A percentile compares a stretch with the other conserved stretches of the same genome.
Evolutionary conservation across 2,329 filamentous ascomycete genomes (phyloP).

Genomic region (Penicillium sp.): DNA sequence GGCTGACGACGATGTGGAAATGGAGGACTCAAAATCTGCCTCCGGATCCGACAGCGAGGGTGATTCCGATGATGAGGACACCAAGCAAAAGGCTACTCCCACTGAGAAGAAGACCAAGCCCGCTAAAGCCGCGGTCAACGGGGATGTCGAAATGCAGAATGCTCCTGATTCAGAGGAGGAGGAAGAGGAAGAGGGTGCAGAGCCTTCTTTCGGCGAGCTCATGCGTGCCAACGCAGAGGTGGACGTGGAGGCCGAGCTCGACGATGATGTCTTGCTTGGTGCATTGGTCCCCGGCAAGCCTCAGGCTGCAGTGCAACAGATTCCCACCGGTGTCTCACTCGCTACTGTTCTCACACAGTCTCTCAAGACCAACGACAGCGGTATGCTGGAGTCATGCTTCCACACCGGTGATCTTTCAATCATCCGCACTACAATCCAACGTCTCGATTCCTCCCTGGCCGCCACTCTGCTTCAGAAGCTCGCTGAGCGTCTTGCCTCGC

Average conservation of each 20-base stretch:
- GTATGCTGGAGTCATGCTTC: slow-evolving; percentile 89
- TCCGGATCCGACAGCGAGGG: slow-evolving; percentile 30
- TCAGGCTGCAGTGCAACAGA: slow-evolving; percentile 51
- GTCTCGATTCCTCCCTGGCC: slow-evolving; percentile 82
- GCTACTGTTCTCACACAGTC: slow-evolving; percentile 92
- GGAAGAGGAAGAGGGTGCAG: slow-evolving; percentile 44
- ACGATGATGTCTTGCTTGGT: slow-evolving; percentile 43
- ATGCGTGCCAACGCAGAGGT: slow-evolving; percentile 71
- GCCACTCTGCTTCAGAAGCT: slow-evolving; percentile 77
- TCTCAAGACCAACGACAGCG: slow-evolving; percentile 85
- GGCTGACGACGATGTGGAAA: slow-evolving; percentile 43
- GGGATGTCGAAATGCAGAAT: slow-evolving; percentile 46
- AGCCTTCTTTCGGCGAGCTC: slow-evolving; percentile 84
- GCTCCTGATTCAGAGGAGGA: slow-evolving; percentile 31
- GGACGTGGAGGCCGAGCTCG: slow-evolving; percentile 64
- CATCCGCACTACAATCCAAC: slow-evolving; percentile 85
- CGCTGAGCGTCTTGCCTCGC: slow-evolving; percentile 80
- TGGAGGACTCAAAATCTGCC: slow-evolving; percentile 32
- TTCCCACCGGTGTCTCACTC: slow-evolving; percentile 76
- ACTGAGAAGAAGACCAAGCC: slow-evolving; percentile 24
- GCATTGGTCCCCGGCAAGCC: slow-evolving; percentile 50
- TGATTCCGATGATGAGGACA: slow-evolving; percentile 29
- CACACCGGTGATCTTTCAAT: slow-evolving; percentile 74
- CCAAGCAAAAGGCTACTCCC: slow-evolving; percentile 13
- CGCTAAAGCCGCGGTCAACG: slow-evolving; percentile 24